These are phyloP conservation scores for Ophiostoma sp. DNA, from an alignment of 2,329 filamentous ascomycete genomes.

Conservation along the genomic window DNA sequence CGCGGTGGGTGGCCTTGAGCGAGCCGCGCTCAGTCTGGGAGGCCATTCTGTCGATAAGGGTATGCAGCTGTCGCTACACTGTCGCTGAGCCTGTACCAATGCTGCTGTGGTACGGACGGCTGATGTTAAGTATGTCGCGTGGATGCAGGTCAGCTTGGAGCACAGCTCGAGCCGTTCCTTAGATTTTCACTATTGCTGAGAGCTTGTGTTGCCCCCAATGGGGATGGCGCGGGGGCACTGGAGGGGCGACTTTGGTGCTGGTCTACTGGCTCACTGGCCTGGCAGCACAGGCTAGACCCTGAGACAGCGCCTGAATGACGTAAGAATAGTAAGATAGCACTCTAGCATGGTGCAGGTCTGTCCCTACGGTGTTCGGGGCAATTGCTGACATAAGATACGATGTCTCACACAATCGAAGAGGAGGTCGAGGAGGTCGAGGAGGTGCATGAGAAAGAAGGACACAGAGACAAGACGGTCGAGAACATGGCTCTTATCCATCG, in stretches of 20 bases:
- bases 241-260: neutral
- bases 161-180: neutral
- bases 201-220: neutral
- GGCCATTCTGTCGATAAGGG: neutral
- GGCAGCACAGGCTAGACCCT: neutral
- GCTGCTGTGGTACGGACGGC: neutral
- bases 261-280: neutral
- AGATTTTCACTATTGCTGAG: neutral
- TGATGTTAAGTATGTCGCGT: neutral
- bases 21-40: slow-evolving; percentile 17
- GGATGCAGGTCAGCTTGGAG: neutral
- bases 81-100: neutral
- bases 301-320: neutral
- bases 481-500: no score
- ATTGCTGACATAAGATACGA: neutral
- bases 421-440: no score
- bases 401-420: no score
- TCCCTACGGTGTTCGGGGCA: neutral
- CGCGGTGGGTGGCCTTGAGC: slow-evolving; percentile 45
- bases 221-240: neutral
- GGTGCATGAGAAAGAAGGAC: no score
- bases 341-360: neutral
- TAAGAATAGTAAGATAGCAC: neutral
- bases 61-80: neutral
- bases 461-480: no score